phyloP scores from a whole-genome alignment of 1,284 basidiomycete genomes.

The Chalciporus sp. region DNA sequence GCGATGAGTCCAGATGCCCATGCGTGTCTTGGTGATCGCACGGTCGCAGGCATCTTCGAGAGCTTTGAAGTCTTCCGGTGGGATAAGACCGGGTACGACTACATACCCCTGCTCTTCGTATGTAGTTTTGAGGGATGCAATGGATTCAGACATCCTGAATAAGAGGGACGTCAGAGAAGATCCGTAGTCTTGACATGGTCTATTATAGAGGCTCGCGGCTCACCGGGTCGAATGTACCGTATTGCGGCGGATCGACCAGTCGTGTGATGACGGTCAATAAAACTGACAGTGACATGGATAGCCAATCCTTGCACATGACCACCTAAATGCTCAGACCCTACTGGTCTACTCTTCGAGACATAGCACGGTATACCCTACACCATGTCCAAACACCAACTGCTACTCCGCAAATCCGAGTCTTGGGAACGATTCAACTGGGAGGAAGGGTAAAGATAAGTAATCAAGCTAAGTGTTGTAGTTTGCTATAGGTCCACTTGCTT shows the following conservation, averaged over 20 bases:
- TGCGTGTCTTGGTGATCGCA: constrained; percentile 58
- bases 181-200: neutral
- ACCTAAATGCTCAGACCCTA: too few relatives aligned
- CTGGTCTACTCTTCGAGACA: too few relatives aligned
- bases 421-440: too few relatives aligned
- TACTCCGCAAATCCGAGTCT: too few relatives aligned
- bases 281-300: too few relatives aligned
- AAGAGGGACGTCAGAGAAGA: neutral
- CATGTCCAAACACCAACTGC: too few relatives aligned
- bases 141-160: constrained; percentile 14
- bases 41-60: constrained; percentile 58
- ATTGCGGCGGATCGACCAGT: too few relatives aligned
- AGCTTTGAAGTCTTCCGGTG: constrained; percentile 40
- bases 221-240: neutral
- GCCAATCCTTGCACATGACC: too few relatives aligned
- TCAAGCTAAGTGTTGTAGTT: too few relatives aligned
- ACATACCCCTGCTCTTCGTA: constrained; percentile 77
- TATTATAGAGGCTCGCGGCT: neutral
- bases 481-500: neutral
- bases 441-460: too few relatives aligned
- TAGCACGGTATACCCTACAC: too few relatives aligned
- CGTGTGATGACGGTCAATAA: too few relatives aligned
- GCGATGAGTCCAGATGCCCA: constrained; percentile 67
- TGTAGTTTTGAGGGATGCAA: constrained; percentile 29
- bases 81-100: constrained; percentile 64